These are phyloP conservation scores for Carex pumila DNA, from an alignment of 176 grass and related monocot genomes.

Conservation along the genomic window DNA sequence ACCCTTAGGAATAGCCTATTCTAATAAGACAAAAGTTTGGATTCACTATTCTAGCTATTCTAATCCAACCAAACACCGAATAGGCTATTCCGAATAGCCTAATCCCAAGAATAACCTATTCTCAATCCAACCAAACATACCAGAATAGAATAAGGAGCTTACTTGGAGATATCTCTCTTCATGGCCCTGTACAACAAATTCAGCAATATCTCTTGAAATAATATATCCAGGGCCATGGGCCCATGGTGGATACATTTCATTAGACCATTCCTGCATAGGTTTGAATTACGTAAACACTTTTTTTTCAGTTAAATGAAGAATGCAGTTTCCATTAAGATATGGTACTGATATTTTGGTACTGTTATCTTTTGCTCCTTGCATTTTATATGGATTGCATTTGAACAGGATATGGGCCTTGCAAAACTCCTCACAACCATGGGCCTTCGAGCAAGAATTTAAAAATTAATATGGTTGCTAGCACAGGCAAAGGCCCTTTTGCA, in stretches of 20 bases:
- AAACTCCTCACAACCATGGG: background rate
- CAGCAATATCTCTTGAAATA: slow-evolving; percentile 69
- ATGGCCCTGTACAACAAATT: slow-evolving; percentile 71
- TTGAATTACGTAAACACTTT: background rate
- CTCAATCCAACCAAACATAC: too few species aligned
- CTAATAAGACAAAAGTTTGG: too few species aligned
- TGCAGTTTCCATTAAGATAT: background rate
- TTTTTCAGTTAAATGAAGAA: background rate
- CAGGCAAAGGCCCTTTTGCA: background rate
- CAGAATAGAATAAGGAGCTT: background rate
- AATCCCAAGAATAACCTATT: too few species aligned
- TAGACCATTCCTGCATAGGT: slow-evolving; percentile 60
- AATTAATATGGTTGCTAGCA: background rate
- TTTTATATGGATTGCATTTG: background rate
- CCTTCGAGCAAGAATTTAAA: background rate
- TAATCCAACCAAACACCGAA: too few species aligned
- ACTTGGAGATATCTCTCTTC: slow-evolving; percentile 67
- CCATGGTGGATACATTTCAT: slow-evolving; percentile 67
- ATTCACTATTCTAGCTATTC: too few species aligned
- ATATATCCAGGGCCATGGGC: slow-evolving; percentile 94
- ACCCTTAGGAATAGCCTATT: too few species aligned
- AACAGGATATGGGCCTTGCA: background rate
- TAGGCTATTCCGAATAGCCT: too few species aligned
- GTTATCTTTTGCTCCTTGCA: background rate
- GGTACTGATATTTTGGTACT: background rate